Evolutionary conservation across 148 eudicot species (phyloP), one percentile per base, ranked within the genome.

Genomic region (Silene uniflora): DNA sequence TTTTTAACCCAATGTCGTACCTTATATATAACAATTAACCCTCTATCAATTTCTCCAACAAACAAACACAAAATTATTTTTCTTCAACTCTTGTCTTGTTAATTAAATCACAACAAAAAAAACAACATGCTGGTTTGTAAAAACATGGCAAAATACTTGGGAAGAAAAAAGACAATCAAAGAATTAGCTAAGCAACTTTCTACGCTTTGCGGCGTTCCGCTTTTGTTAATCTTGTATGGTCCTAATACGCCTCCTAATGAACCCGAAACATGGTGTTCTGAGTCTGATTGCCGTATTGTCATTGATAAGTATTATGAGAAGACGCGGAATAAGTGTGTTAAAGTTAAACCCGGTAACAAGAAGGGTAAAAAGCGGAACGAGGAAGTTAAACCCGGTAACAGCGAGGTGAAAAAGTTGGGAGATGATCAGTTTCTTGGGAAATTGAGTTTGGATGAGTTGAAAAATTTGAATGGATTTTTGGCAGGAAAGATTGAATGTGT

Each of bases 261-360:
- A 54, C 72, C 72, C 18, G 56, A 39, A 68, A 21, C 6, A 23
- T 44, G 72, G 72, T 68, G 55, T 10, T 68, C 72, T 2, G 35
- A 68, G 18, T 55, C 72, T 55, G 54, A 42, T 6, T 4, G 3
- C 11, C 2, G 3, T 14, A 2, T 1, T 12, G 6, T 68, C 2
- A 19, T 68, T 3, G 44, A 68, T 6, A 19, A 44, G 27, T 68
- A 42, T 14, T 46, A 2, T 4, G 19, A 12, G 2, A 39, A 44
- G 72, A 68, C 13, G 24, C 4, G 18, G 17, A 10, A 8, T 0
- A 11, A 24, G 16, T 14, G 11, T 7, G 27, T 0, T 21, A 35
- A 35, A 21, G 14, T 0, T 21, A 35, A 35, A 35, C 39, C 39
- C 5, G 39, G 39, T 35, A 35, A 27, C 29, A 27, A 27, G 29